Conservation (phyloP, 1,139 yeast genomes). For the Candida sanyaensis region DNA sequence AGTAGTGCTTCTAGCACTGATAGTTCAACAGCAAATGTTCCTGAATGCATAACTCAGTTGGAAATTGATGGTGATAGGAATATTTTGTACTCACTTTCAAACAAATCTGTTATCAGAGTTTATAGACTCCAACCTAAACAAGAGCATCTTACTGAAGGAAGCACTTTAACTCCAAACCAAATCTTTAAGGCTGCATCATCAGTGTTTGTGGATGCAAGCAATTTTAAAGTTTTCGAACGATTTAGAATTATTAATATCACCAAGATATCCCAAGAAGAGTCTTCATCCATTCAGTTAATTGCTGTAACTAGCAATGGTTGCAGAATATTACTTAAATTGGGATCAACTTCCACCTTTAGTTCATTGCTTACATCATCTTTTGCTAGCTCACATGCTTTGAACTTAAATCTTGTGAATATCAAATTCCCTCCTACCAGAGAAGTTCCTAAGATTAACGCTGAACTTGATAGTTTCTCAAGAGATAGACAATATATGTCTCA, state of each 20-base stretch:
- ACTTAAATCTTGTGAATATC: constrained; percentile 51
- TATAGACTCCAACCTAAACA: constrained; percentile 54
- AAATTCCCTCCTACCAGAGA: constrained; percentile 78
- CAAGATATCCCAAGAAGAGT: constrained; percentile 63
- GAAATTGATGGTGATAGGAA: constrained; percentile 77
- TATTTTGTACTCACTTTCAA: constrained; percentile 78
- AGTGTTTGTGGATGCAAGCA: constrained; percentile 47
- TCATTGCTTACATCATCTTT: constrained; percentile 29
- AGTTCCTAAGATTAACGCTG: constrained; percentile 54
- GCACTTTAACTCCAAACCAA: constrained; percentile 47
- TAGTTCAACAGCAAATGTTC: constrained; percentile 20
- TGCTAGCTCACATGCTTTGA: constrained; percentile 29
- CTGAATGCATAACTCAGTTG: constrained; percentile 65
- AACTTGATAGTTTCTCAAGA: constrained; percentile 46
- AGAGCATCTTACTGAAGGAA: constrained; percentile 39
- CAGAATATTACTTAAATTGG: constrained; percentile 66
- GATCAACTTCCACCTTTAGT: constrained; percentile 31
- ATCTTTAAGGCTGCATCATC: constrained; percentile 61
- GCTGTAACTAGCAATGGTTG: constrained; percentile 89
- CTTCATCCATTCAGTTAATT: constrained; percentile 70
- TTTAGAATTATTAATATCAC: constrained; percentile 65
- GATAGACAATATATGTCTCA: constrained; percentile 46
- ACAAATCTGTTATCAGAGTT: constrained; percentile 79
- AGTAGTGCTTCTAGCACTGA: constrained; percentile 13
- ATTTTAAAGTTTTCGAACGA: constrained; percentile 44